A percentile compares a stretch with the other conserved stretches of the same genome.
Evolutionary conservation across 2,329 filamentous ascomycete species (phyloP).

Genomic region (Capronia americana): DNA sequence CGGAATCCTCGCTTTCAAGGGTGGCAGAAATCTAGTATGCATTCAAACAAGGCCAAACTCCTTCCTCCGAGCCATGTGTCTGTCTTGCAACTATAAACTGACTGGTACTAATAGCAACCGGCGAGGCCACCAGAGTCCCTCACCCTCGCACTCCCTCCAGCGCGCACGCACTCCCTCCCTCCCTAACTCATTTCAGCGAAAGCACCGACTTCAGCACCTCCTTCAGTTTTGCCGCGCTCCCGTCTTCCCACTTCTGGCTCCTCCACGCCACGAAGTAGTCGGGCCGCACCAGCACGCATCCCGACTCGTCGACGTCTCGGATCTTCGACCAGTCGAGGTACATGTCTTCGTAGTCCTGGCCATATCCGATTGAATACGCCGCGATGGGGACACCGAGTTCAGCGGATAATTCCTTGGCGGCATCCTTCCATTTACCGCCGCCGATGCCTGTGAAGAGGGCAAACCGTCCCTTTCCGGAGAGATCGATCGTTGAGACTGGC

Average conservation of each 20-base stretch:
- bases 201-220: slow-evolving; percentile 20
- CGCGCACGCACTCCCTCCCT: too few species aligned
- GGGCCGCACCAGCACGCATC: slow-evolving; percentile 64
- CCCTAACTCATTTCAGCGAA: slow-evolving; percentile 10
- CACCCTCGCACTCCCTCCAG: too few species aligned
- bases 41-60: too few species aligned
- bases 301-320: slow-evolving; percentile 63
- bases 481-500: slow-evolving; percentile 63
- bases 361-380: slow-evolving; percentile 61
- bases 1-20: too few species aligned
- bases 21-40: too few species aligned
- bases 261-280: slow-evolving; percentile 66
- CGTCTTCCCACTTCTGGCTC: slow-evolving; percentile 28
- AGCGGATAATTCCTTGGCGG: slow-evolving; percentile 50
- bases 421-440: slow-evolving; percentile 60
- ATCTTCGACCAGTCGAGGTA: slow-evolving; percentile 65
- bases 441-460: slow-evolving; percentile 62
- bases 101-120: too few species aligned
- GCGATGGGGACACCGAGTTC: slow-evolving; percentile 55
- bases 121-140: too few species aligned
- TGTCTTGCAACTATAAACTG: too few species aligned
- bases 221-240: slow-evolving; percentile 15
- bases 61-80: too few species aligned
- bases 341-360: slow-evolving; percentile 66
- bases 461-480: slow-evolving; percentile 63